Conservation (phyloP, 2,329 filamentous ascomycete species). For the Penicillium glabrum region DNA sequence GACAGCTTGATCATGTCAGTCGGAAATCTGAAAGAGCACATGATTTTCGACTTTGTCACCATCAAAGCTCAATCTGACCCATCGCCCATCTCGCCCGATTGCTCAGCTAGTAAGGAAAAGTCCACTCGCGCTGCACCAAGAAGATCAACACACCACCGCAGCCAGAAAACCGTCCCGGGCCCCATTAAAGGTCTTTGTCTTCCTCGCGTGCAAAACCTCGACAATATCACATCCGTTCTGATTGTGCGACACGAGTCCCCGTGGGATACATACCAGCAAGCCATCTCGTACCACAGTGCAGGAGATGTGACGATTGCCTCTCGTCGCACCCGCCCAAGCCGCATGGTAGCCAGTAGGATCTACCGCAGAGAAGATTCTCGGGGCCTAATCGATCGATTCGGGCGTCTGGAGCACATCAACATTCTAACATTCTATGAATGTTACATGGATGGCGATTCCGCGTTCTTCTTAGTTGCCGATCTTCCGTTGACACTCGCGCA, state of each 20-base stretch:
- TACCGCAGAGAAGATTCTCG: constrained; percentile 1
- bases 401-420: neutral
- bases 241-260: constrained; percentile 3
- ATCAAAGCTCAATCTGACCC: neutral
- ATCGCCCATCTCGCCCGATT: neutral
- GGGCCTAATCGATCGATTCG: constrained; percentile 2
- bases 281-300: constrained; percentile 12
- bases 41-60: neutral
- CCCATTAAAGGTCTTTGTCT: neutral
- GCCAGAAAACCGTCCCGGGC: constrained; percentile 1
- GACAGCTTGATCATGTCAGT: neutral
- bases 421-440: constrained; percentile 12
- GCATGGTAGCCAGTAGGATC: constrained; percentile 13
- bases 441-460: constrained; percentile 3
- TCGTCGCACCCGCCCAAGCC: constrained; percentile 6
- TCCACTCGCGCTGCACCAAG: neutral
- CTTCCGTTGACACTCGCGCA: constrained; percentile 18
- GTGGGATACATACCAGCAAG: constrained; percentile 18
- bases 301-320: constrained; percentile 10
- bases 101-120: neutral
- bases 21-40: neutral
- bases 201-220: neutral
- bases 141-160: neutral
- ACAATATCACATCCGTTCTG: neutral
- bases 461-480: constrained; percentile 14